phyloP scores from a whole-genome alignment of 768 basidiomycete species.

The Porphyrellus cyaneotinctus region DNA sequence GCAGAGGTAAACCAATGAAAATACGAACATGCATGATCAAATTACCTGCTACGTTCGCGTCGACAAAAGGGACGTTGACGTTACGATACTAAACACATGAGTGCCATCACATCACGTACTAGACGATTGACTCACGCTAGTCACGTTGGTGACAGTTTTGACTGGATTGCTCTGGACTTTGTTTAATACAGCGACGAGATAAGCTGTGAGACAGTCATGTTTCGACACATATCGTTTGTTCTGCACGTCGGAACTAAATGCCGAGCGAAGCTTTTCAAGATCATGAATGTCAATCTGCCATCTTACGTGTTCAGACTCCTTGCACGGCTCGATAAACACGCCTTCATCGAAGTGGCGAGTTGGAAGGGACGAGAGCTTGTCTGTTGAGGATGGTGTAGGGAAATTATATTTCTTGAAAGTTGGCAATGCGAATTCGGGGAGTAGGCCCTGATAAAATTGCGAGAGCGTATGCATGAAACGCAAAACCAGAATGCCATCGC shows the following conservation, averaged over 20 bases:
- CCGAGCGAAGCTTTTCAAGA: constrained; percentile 14
- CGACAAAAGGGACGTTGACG: constrained; percentile 6
- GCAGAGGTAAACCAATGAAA: neutral
- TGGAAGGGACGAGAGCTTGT: constrained; percentile 11
- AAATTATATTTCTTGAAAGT: constrained; percentile 26
- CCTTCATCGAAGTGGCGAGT: constrained; percentile 13
- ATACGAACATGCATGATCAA: constrained; percentile 14
- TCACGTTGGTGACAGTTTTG: constrained; percentile 19
- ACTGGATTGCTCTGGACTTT: constrained; percentile 3
- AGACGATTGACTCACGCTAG: constrained; percentile 16
- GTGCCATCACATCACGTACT: too few species aligned
- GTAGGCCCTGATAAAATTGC: constrained; percentile 24
- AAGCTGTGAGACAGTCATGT: constrained; percentile 31
- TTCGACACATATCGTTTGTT: constrained; percentile 6
- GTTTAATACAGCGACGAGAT: constrained; percentile 22
- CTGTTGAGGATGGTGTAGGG: constrained; percentile 12
- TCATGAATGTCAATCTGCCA: constrained; percentile 12
- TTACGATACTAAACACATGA: constrained; percentile 13
- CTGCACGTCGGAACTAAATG: neutral
- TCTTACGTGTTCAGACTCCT: constrained; percentile 12
- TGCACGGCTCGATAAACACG: neutral
- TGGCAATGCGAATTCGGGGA: constrained; percentile 12
- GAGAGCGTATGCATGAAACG: constrained; percentile 32
- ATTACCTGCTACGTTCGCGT: constrained; percentile 15
- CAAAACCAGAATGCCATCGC: constrained; percentile 26